Evolutionary conservation across 2,329 filamentous ascomycete species (phyloP).

Genomic region (Zymoseptoria passerinii): DNA sequence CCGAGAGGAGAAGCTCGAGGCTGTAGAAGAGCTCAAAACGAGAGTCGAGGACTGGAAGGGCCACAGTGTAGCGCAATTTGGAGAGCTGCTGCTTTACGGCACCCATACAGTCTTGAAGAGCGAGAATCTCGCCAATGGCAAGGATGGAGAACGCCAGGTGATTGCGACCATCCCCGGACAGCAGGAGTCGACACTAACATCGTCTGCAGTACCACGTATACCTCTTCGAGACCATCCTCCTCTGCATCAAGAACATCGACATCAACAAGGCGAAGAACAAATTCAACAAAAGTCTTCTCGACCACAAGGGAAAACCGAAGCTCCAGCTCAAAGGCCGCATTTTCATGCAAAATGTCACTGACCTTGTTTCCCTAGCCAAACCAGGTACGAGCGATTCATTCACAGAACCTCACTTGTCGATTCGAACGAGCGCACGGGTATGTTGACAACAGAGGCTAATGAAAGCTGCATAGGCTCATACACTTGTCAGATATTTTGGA

Average conservation of each 20-base stretch:
- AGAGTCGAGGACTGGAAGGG: conserved; percentile 97
- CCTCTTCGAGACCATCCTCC: conserved; percentile 86
- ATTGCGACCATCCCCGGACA: conserved; percentile 18
- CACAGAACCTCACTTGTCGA: conserved; percentile 8
- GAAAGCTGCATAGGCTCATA: conserved; percentile 60
- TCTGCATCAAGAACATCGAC: conserved; percentile 94
- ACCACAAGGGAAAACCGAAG: conserved; percentile 63
- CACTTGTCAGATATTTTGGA: conserved; percentile 97
- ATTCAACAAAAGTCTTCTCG: conserved; percentile 60
- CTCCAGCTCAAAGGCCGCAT: conserved; percentile 93
- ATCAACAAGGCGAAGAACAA: conserved; percentile 70
- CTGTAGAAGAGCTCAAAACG: conserved; percentile 68
- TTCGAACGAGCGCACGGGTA: conserved; percentile 22
- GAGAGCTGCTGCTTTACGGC: conserved; percentile 77
- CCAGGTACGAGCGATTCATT: conserved; percentile 55
- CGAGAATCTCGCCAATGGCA: conserved; percentile 43
- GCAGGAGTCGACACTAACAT: conserved; percentile 1
- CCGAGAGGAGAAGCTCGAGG: conserved; percentile 74
- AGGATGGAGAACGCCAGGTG: conserved; percentile 86
- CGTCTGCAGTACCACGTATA: conserved; percentile 80
- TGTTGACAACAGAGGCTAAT: conserved; percentile 20
- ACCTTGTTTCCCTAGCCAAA: conserved; percentile 79
- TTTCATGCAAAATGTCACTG: conserved; percentile 98
- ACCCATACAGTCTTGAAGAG: conserved; percentile 81
- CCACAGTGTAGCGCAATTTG: conserved; percentile 83